Base-by-base conservation (phyloP, 331 rosid genomes). In the Ulmus americana region DNA sequence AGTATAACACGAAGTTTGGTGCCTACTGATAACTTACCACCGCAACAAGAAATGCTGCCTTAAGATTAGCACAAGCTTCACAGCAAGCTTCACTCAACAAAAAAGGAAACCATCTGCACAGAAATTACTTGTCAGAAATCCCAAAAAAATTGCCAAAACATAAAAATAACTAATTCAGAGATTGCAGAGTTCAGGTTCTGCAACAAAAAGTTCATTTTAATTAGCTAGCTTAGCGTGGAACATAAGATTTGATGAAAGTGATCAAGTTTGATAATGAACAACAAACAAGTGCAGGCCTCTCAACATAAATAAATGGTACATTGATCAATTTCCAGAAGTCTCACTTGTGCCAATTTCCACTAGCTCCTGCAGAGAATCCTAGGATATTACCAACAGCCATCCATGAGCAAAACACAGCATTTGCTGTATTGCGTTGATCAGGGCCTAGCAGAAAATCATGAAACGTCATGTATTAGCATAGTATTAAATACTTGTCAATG, bases 331-430 rank as follows among this genome's bases (percentile, higher is more conserved):
- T 10, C 50, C 41, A 54, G 53, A 53, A 39, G 64, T 72, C 80
- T 80, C 81, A 94, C 99, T 80, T 73, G 90, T 84, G 84, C 99
- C 99, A 94, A 66, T 82, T 70, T 81, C 95, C 97, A 85, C 96
- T 90, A 49, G 99, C 87, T 63, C 99, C 99, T 38, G 97, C 73
- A 48, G 99, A 94, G 85, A 85, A 94, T 69, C 99, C 99, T 40
- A 94, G 81, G 70, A 94, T 90, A 81, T 94, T 94, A 55, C 99
- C 99, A 74, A 81, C 95, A 14, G 99, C 99, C 99, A 94, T 94
- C 99, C 99, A 94, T 39, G 94, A 87, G 83, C 99, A 94, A 84
- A 94, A 90, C 72, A 94, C 67, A 70, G 99, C 91, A 84, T 94
- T 94, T 75, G 99, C 80, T 7, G 84, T 82, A 82, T 90, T 90